Conservation (phyloP, 331 rosid species). For the Ulmus americana region DNA sequence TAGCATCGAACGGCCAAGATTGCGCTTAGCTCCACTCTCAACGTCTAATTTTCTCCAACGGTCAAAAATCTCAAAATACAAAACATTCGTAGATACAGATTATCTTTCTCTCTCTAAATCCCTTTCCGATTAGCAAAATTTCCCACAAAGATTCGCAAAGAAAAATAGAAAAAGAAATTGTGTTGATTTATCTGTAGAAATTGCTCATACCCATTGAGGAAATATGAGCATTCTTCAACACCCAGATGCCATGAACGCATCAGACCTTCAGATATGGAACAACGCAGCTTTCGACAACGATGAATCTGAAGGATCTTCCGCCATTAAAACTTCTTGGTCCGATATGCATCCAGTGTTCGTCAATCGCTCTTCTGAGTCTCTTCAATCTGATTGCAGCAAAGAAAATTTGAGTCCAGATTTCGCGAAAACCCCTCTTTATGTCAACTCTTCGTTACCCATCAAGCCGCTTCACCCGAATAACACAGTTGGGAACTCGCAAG, state of each 20-base stretch:
- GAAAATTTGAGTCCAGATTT: constrained; percentile 51
- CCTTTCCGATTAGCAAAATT: constrained; percentile 12
- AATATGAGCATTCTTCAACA: constrained; percentile 48
- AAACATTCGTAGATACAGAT: background rate
- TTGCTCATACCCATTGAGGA: constrained; percentile 1
- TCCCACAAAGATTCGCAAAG: background rate
- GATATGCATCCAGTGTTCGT: constrained; percentile 19
- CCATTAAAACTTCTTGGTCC: constrained; percentile 48
- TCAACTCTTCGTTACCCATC: constrained; percentile 27
- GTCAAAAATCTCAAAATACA: constrained; percentile 56
- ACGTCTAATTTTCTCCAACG: constrained; percentile 59
- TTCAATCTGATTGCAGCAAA: constrained; percentile 50
- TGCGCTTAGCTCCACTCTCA: constrained; percentile 13
- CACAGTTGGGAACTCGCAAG: constrained; percentile 26
- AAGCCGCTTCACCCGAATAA: constrained; percentile 30
- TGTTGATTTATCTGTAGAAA: background rate
- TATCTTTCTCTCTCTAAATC: background rate
- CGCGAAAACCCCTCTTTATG: constrained; percentile 29
- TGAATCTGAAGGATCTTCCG: constrained; percentile 22
- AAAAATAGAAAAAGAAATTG: background rate
- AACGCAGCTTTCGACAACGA: constrained; percentile 77
- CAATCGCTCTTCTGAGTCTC: constrained; percentile 28
- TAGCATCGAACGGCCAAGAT: constrained; percentile 32
- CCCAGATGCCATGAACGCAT: constrained; percentile 39
- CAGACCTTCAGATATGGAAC: constrained; percentile 71